A percentile compares a stretch with the other conserved stretches of the same genome.
phyloP scores from a whole-genome alignment of 1,139 yeast species.

The Blastobotrys illinoisensis region DNA sequence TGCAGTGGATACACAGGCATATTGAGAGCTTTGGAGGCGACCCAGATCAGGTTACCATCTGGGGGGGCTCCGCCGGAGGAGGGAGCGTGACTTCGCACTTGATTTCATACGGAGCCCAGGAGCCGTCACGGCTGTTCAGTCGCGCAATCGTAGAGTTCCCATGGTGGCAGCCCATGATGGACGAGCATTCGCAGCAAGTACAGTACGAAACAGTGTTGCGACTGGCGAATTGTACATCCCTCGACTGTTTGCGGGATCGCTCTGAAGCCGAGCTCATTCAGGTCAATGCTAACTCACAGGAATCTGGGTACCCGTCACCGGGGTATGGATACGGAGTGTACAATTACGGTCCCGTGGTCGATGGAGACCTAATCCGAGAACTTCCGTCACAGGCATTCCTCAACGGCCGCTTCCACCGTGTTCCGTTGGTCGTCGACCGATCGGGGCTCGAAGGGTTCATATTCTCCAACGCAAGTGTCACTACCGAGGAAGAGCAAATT shows the following conservation, averaged over 20 bases:
- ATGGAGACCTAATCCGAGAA: constrained; percentile 9
- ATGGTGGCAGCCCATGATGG: constrained; percentile 7
- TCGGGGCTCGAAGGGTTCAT: constrained; percentile 12
- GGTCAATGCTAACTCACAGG: constrained; percentile 4
- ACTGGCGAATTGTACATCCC: constrained; percentile 5
- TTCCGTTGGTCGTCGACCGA: constrained; percentile 11
- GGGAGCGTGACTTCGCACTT: constrained; percentile 31
- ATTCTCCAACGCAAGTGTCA: constrained; percentile 4
- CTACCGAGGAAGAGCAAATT: constrained; percentile 1
- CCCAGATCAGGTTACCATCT: constrained; percentile 32
- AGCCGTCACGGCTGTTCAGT: constrained; percentile 2
- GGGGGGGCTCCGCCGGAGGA: constrained; percentile 40
- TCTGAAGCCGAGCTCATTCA: constrained; percentile 1
- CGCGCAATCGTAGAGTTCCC: constrained; percentile 10
- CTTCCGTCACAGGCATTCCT: constrained; percentile 9
- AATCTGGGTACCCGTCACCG: constrained; percentile 5
- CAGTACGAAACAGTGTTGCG: constrained; percentile 8
- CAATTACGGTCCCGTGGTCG: constrained; percentile 14
- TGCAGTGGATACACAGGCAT: constrained; percentile 36
- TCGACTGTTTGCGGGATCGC: constrained; percentile 11
- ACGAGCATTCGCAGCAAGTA: constrained; percentile 5
- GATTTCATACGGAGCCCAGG: constrained; percentile 23
- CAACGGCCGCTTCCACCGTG: constrained; percentile 10
- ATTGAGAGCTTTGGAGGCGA: constrained; percentile 38
- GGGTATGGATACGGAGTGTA: constrained; percentile 15